Percentiles rank a stretch among this genome's conserved stretches.
Evolutionary conservation across 257 asterid genomes (phyloP).

Genomic region (Solanum phureja): DNA sequence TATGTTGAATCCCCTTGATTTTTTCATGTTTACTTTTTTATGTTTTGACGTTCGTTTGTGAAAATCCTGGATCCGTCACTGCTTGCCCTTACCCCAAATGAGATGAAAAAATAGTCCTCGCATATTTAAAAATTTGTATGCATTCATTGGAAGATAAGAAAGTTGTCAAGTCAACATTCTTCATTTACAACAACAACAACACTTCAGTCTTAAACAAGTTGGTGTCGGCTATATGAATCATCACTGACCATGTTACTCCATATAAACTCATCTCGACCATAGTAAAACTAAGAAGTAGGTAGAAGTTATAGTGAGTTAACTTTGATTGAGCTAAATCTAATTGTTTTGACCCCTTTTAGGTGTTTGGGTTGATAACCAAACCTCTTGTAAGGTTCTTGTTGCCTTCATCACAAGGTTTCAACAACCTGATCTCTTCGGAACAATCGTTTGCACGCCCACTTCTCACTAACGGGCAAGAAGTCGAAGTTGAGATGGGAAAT

Average conservation of each 20-base stretch:
- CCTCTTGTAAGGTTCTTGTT: slow-evolving; percentile 41
- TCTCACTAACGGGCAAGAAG: slow-evolving; percentile 13
- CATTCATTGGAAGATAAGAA: not conserved
- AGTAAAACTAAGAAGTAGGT: not conserved
- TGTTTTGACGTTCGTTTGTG: not conserved
- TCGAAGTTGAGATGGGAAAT: not conserved
- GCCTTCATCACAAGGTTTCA: slow-evolving; percentile 10
- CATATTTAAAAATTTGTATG: not conserved
- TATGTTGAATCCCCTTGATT: not conserved
- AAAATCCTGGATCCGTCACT: not conserved
- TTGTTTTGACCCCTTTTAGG: slow-evolving; percentile 19
- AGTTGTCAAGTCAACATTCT: not conserved
- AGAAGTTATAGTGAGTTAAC: not conserved
- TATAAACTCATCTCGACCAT: not conserved
- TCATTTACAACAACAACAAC: no score
- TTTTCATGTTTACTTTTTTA: no score
- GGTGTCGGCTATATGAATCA: not conserved
- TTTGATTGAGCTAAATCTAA: not conserved
- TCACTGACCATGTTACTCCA: not conserved
- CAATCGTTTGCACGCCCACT: slow-evolving; percentile 23
- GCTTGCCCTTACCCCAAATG: not conserved
- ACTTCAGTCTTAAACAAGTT: not conserved
- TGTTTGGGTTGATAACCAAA: slow-evolving; percentile 54
- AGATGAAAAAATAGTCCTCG: not conserved
- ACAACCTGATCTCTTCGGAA: slow-evolving; percentile 3